Conservation (phyloP, 345 rosid species). For the Aurinia saxatilis region DNA sequence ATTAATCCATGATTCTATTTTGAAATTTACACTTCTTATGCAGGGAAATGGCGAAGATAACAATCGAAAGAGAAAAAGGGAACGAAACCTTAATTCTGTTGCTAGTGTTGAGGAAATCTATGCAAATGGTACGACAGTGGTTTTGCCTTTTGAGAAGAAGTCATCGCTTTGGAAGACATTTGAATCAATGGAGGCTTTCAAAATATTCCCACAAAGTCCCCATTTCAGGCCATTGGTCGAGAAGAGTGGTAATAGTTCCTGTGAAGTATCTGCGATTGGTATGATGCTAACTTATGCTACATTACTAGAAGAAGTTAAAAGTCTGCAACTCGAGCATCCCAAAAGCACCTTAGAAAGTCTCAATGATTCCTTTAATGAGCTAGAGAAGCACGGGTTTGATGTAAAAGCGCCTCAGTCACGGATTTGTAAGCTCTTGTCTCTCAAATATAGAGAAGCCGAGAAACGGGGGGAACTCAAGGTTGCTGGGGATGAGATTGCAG, state of each 20-base stretch:
- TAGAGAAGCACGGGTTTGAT: conserved; percentile 60
- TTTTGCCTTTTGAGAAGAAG: conserved; percentile 44
- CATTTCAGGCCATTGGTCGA: conserved; percentile 52
- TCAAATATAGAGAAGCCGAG: conserved; percentile 29
- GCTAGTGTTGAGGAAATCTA: not conserved
- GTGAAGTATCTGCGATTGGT: conserved; percentile 65
- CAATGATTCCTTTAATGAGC: conserved; percentile 39
- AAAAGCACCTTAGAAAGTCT: conserved; percentile 30
- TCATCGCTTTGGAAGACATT: conserved; percentile 47
- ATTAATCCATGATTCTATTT: not conserved
- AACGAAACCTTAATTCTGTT: not conserved
- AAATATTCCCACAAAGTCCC: conserved; percentile 43
- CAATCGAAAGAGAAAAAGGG: conserved; percentile 2
- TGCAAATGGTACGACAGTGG: not conserved
- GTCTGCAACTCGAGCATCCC: conserved; percentile 22
- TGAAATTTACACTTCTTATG: not conserved
- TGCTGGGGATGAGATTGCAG: conserved; percentile 25
- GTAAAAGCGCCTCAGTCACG: conserved; percentile 26
- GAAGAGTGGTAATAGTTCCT: conserved; percentile 40
- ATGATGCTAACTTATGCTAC: conserved; percentile 45
- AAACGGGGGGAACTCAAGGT: conserved; percentile 21
- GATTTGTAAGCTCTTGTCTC: conserved; percentile 35
- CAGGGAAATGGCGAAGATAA: not conserved
- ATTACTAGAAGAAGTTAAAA: conserved; percentile 48
- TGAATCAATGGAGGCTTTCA: conserved; percentile 49